Evolutionary conservation across 805 yeast genomes (phyloP), one percentile per base, ranked within the genome.

Genomic region (Ogataea saltuana): DNA sequence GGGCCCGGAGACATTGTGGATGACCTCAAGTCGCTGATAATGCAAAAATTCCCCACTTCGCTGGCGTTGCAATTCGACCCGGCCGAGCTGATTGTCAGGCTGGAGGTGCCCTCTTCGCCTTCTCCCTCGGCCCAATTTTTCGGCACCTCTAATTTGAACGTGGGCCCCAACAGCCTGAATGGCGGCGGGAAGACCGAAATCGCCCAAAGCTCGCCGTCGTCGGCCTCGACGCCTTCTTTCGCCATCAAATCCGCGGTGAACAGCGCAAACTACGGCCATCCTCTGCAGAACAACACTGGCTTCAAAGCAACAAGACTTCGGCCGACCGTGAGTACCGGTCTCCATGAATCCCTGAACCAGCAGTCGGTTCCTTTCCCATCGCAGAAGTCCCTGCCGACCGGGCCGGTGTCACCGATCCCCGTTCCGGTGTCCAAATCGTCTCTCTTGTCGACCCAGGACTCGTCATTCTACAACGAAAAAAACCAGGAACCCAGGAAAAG

Each of bases 21-120:
- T 61, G 96, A 91, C 62, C 68, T 90, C 54, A 90, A 90, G 56
- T 67, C 73, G 9, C 73, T 79, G 46, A 73, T 90, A 1, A 63
- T 81, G 27, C 67, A 66, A 33, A 85, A 83, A 53, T 85, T 76
- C 60, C 85, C 95, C 42, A 80, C 84, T 46, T 74, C 87, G 2
- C 58, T 84, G 43, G 85, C 81, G 3, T 60, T 76, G 47, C 59
- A 68, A 34, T 75, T 72, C 56, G 88, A 88, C 66, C 81, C 95
- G 7, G 80, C 95, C 9, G 88, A 86, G 58, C 45, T 83, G 50
- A 42, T 69, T 13, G 59, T 80, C 46, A 58, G 58, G 37, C 23
- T 61, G 22, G 60, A 56, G 15, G 4, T 60, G 11, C 50, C 56
- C 6, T 10, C 29, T n/a, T 46, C 54, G 15, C 49, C 55, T 9